Base-by-base conservation (phyloP, 352 stramenopile genomes). In the Phytopythium mirpurense region DNA sequence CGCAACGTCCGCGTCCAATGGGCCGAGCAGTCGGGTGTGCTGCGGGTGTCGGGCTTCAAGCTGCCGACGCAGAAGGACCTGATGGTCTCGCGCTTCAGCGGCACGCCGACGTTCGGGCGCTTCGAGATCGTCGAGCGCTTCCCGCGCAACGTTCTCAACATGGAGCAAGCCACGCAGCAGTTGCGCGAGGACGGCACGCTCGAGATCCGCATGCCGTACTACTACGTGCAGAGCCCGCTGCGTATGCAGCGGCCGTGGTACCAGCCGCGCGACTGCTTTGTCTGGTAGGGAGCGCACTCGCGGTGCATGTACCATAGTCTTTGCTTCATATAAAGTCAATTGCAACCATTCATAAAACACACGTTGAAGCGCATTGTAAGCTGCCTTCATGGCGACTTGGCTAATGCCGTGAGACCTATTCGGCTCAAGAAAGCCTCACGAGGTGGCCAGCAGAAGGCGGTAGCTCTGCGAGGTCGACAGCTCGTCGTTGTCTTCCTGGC, bases 121-220 rank as follows among this genome's bases (percentile, higher is more conserved):
- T 89, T 89, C 24, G 72, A 86, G 43, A 86, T 89, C 51, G 51
- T 46, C 15, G 67, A 88, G 64, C 69, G 71, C 29, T 74, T 86
- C 50, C 71, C 71, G 31, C 38, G 54, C 41, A 65, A 72, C 37
- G 54, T 70, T 50, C 49, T 83, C 27, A 66, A 72, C 57, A 67
- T 86, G 57, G 67, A 84, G 26, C 60, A 78, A 19, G 71, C 73
- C n/a, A 75, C 72, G 12, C 74, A 84, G 56, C 63, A 77, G 38
- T 44, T 88, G 8, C 46, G 36, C 16, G 62, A 67, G 24, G 64
- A 86, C 51, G 74, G 74, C 23, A 84, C 66, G 3, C 41, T 88
- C 48, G 61, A 85, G 48, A 77, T 88, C 26, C 71, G 63, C 44
- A 70, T 88, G 62, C 77, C 74, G n/a, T 86, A 72, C 55, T 57